Evolutionary conservation across 1,284 basidiomycete species (phyloP).

Genomic region (Earliella scabrosa): DNA sequence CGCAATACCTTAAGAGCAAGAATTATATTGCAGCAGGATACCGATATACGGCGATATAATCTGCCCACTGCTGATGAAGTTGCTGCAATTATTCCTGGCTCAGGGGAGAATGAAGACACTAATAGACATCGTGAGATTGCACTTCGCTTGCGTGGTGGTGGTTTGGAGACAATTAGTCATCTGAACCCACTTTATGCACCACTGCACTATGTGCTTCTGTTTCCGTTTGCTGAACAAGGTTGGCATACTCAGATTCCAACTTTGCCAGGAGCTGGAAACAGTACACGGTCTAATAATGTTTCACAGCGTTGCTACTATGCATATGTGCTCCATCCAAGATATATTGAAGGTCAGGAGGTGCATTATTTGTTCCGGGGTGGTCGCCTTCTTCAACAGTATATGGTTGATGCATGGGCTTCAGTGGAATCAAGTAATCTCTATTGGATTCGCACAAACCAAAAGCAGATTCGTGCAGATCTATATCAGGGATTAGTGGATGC

Average conservation of each 20-base stretch:
- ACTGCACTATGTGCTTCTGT: slow-evolving; percentile 45
- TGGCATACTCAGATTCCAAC: slow-evolving; percentile 40
- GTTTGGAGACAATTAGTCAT: slow-evolving; percentile 38
- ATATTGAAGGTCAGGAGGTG: slow-evolving; percentile 28
- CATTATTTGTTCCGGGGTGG: slow-evolving; percentile 39
- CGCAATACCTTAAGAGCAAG: neutral
- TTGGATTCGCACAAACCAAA: slow-evolving; percentile 40
- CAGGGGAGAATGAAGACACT: neutral
- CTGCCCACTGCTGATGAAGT: slow-evolving; percentile 33
- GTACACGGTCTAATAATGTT: slow-evolving; percentile 17
- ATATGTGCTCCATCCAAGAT: slow-evolving; percentile 36
- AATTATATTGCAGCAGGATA: neutral
- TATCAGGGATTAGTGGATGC: slow-evolving; percentile 45
- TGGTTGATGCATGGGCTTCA: slow-evolving; percentile 38
- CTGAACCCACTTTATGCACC: slow-evolving; percentile 39
- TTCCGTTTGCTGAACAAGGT: slow-evolving; percentile 43
- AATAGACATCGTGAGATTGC: slow-evolving; percentile 20
- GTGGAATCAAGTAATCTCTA: slow-evolving; percentile 32
- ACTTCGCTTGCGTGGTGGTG: slow-evolving; percentile 15
- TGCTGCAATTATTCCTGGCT: slow-evolving; percentile 32
- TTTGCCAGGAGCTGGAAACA: neutral
- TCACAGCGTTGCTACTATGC: slow-evolving; percentile 36
- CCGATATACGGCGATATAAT: slow-evolving; percentile 30
- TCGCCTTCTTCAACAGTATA: slow-evolving; percentile 45
- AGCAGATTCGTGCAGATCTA: slow-evolving; percentile 38